Evolutionary conservation across 768 basidiomycete genomes (phyloP), one percentile per base, ranked within the genome.

Genomic region (Rhodotorula diobovata): DNA sequence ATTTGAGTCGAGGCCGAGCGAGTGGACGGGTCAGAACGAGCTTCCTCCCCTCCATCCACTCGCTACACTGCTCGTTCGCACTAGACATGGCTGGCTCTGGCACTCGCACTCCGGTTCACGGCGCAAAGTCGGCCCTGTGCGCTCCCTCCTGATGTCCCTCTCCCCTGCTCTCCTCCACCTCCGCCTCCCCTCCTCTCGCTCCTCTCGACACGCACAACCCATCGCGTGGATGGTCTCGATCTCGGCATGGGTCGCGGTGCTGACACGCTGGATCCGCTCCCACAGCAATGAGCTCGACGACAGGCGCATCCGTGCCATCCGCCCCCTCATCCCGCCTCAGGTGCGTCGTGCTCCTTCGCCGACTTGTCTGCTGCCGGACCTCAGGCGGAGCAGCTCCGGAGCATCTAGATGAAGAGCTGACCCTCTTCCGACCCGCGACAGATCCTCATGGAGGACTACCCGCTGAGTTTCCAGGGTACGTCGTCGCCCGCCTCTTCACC

Each of bases 371-470:
- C 23, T 10, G 2, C 25, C 9, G 9, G 23, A 23, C 23, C 14
- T 16, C 14, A 14, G 3, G 30, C 51, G 14, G n/a, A n/a, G 15
- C 48, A 50, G 48, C 23, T 14, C 45, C 41, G 18, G 15, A 16
- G 18, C 45, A 4, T 50, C n/a, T 30, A 21, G 32, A 18, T 18
- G 32, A 15, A 5, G 28, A 28, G 10, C 45, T n/a, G 46, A 48
- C 37, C n/a, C n/a, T n/a, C n/a, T n/a, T n/a, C n/a, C n/a, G 21
- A 23, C n/a, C 20, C n/a, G 30, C 39, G 7, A 16, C 37, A 70
- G 30, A 74, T 63, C 61, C 55, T 71, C 57, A 56, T 72, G 21
- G 67, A 93, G 90, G 67, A 89, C 89, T 71, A 82, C 93, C 67
- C 83, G 84, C 61, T 77, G 7, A 53, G 63, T 41, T 61, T 74